A percentile compares a stretch with the other conserved stretches of the same genome.
phyloP scores from a whole-genome alignment of 2,329 filamentous ascomycete genomes.

The Pseudogymnoascus sp. region DNA sequence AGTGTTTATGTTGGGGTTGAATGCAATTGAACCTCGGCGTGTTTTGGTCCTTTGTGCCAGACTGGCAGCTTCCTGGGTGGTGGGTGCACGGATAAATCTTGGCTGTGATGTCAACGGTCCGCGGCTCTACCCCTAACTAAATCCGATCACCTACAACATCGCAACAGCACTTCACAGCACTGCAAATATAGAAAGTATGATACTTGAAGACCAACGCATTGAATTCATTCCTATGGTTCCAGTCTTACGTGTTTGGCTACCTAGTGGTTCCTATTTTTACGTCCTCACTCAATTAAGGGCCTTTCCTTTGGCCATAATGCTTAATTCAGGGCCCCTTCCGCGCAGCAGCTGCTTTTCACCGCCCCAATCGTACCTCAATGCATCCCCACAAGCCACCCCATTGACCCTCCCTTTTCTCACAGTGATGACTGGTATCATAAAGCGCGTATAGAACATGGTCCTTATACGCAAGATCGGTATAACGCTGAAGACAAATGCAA shows the following conservation, averaged over 20 bases:
- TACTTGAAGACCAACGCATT: not conserved
- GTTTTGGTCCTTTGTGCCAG: constrained; percentile 4
- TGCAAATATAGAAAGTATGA: not conserved
- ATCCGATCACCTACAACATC: not conserved
- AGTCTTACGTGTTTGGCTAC: not conserved
- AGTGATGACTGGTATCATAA: constrained; percentile 6
- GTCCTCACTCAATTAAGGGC: not conserved
- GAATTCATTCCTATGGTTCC: not conserved
- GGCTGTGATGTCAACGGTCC: constrained; percentile 1
- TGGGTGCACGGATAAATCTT: constrained; percentile 9
- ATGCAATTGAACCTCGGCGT: constrained; percentile 1
- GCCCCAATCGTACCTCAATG: not conserved
- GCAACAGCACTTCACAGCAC: not conserved
- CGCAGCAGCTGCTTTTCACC: not conserved
- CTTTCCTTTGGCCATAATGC: not conserved
- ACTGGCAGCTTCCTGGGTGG: not conserved
- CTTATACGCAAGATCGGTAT: not conserved
- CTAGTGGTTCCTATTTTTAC: constrained; percentile 4
- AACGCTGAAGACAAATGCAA: constrained; percentile 9
- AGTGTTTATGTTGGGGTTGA: constrained; percentile 1
- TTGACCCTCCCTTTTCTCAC: not conserved
- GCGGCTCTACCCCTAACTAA: constrained; percentile 10
- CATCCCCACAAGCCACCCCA: not conserved
- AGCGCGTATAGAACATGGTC: constrained; percentile 3
- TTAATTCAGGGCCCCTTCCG: not conserved